phyloP scores from a whole-genome alignment of 345 rosid species.

The Eucalyptus pauciflora region DNA sequence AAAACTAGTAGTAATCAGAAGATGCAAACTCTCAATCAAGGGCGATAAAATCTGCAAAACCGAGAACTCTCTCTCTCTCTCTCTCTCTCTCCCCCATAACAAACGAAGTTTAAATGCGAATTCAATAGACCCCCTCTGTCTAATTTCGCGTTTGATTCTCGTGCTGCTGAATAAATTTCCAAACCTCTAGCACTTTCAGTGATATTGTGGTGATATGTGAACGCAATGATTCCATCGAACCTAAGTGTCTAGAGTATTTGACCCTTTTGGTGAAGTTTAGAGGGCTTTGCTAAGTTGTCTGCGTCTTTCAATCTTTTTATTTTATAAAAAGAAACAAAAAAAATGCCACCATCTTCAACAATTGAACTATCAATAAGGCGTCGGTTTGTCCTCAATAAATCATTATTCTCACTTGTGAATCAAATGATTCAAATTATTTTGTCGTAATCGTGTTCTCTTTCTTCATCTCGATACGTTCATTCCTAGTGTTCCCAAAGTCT shows the following conservation, averaged over 20 bases:
- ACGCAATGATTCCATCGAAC: not conserved
- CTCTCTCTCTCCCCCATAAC: not conserved
- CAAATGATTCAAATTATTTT: not conserved
- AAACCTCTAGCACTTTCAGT: not conserved
- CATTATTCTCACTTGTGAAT: not conserved
- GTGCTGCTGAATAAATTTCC: not conserved
- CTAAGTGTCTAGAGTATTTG: not conserved
- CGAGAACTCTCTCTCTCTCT: not conserved
- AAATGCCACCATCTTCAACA: not conserved
- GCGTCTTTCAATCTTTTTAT: not conserved
- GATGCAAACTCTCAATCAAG: not conserved
- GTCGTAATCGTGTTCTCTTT: not conserved
- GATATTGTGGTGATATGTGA: not conserved
- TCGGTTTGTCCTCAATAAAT: not conserved
- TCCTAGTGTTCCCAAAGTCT: fast-evolving
- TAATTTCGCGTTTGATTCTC: not conserved
- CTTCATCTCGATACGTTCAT: fast-evolving
- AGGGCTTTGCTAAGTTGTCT: not conserved
- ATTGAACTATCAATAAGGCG: not conserved
- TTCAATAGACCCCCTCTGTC: not conserved
- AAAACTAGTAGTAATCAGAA: not conserved
- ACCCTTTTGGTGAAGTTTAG: not conserved
- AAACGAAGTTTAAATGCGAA: not conserved
- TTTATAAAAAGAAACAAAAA: not conserved
- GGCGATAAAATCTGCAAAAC: not conserved